Percentiles rank a stretch among this genome's conserved stretches.
Conservation (phyloP, 2,329 filamentous ascomycete genomes). For the Pseudogymnoascus sp. region DNA sequence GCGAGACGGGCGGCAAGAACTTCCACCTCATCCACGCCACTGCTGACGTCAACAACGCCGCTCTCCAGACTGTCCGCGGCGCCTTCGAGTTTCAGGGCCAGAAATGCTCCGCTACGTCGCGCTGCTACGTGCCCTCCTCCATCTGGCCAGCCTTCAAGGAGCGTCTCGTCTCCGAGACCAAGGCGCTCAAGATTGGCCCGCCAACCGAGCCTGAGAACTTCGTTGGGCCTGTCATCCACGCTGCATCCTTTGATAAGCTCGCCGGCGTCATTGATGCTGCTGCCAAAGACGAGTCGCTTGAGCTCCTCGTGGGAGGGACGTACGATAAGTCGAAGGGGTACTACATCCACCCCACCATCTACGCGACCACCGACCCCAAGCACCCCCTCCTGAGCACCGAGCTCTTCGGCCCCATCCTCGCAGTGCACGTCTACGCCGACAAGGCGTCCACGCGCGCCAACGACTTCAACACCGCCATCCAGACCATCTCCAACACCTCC, state of each 20-base stretch:
- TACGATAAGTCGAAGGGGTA: slow-evolving; percentile 73
- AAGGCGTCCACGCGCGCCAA: slow-evolving; percentile 35
- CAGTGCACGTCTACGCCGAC: slow-evolving; percentile 72
- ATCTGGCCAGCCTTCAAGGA: slow-evolving; percentile 64
- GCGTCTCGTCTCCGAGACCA: slow-evolving; percentile 57
- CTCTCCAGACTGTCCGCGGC: slow-evolving; percentile 72
- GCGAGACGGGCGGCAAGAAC: slow-evolving; percentile 90
- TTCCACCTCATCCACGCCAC: slow-evolving; percentile 75
- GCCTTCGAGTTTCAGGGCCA: slow-evolving; percentile 89
- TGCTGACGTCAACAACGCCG: slow-evolving; percentile 71
- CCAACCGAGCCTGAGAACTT: slow-evolving; percentile 66
- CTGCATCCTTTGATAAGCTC: slow-evolving; percentile 72
- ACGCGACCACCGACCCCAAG: slow-evolving; percentile 61
- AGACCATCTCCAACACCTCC: slow-evolving; percentile 60
- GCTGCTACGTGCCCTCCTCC: slow-evolving; percentile 69
- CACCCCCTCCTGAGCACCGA: slow-evolving; percentile 70
- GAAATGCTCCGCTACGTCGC: slow-evolving; percentile 81
- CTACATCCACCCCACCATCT: slow-evolving; percentile 78
- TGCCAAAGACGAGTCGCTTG: slow-evolving; percentile 64
- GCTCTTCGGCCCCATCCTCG: slow-evolving; percentile 73
- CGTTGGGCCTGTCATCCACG: slow-evolving; percentile 80
- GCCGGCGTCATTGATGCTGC: slow-evolving; percentile 67
- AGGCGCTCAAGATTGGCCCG: slow-evolving; percentile 61
- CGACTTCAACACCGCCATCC: slow-evolving; percentile 51
- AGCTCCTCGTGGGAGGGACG: slow-evolving; percentile 65